Evolutionary conservation across 495 filamentous ascomycete species (phyloP), one percentile per base, ranked within the genome.

Genomic region (Penicillium salamii): DNA sequence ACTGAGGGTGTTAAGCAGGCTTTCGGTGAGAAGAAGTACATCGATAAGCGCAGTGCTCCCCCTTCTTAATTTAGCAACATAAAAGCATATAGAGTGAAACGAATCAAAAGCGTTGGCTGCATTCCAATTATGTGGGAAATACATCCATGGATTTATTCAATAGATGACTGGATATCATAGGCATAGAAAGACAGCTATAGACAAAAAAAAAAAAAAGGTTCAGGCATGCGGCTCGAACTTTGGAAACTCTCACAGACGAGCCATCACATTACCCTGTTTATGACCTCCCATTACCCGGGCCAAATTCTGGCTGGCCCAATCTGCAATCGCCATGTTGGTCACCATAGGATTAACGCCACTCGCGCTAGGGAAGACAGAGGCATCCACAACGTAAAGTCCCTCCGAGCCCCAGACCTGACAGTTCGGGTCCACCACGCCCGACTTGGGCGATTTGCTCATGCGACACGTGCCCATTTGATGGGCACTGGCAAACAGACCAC

Each of bases 341-440:
- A 96, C 71, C 91, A 96, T 96, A 3, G 91, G 92, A 63, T 96
- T 96, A 9, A 95, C 91, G 5, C 92, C 92, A 55, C 86, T 90
- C 5, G 91, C 90, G 47, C 83, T 88, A 0, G 92, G 92, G 53
- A 96, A 90, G 1, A 96, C 83, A 54, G 89, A 95, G 21, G 90
- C 87, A 73, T 97, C 92, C 2, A 84, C 79, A 2, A 96, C 83
- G 59, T 86, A 93, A 55, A 96, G 50, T 0, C 81, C 84, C 38
- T 85, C 70, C 0, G 78, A 76, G 0, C 82, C 90, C 89, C 89
- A 95, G 3, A 93, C 89, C 55, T 75, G 78, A 1, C 90, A 90
- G 39, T 76, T 68, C 0, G 81, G 69, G 63, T 91, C 85, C 3
- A 96, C 90, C 2, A 95, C 92, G 20, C 86, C 85, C 7, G 71